Base-by-base conservation (phyloP, 495 filamentous ascomycete genomes). In the Physcia stellaris region DNA sequence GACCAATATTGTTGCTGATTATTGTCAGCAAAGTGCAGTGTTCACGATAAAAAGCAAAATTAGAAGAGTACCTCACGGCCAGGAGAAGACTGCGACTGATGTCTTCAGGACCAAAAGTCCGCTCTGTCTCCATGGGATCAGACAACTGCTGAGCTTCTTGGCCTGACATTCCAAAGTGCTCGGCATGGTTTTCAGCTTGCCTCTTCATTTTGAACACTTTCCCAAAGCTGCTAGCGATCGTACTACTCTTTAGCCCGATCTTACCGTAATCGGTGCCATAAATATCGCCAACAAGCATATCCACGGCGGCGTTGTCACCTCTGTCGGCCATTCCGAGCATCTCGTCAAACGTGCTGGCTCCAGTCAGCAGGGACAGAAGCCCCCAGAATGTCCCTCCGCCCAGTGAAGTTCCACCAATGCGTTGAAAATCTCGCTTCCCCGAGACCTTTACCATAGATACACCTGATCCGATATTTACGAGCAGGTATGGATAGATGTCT, bases 391-490 rank as follows among this genome's bases (percentile, higher is more conserved):
- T 98, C 27, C 90, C 90, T 27, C 90, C 90, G 19, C 90, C 90
- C 2, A 98, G 71, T 16, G 88, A 92, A 4, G 88, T 95, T 23
- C 90, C 90, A 16, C 92, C 90, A 18, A 98, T 85, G 49, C 90
- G 82, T 52, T 87, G 63, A 57, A 79, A 95, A 40, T 82, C 66
- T 20, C 75, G 72, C 15, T 86, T 86, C 0, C 86, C 87, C 1
- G 83, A 88, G 4, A 98, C 90, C 55, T 95, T 98, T 57, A 98
- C 81, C 72, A 98, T 95, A n/a, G 79, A 86, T 9, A 98, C 90
- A 21, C 90, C 90, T 21, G 87, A 95, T n/a, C 90, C 90, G 48
- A 98, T 98, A 60, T 98, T 98, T 39, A 98, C 90, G 23, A 98
- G 76, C 16, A 98, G 75, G 53, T 98, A 98, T 0, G 90, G 90